phyloP scores from a whole-genome alignment of 2,329 filamentous ascomycete genomes.

The Alternaria alternata region DNA sequence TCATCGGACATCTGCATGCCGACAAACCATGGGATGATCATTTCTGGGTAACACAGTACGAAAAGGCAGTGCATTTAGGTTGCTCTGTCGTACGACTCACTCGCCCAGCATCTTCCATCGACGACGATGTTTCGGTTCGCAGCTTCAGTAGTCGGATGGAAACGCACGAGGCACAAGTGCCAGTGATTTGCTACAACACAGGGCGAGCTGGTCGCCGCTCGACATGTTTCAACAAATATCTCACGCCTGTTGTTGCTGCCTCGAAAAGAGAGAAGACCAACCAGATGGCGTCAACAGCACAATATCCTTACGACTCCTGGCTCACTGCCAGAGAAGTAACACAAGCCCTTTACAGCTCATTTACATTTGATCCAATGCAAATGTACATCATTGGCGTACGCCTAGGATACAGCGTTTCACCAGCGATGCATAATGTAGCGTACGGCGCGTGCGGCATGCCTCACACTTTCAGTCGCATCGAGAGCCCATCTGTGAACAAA shows the following conservation, averaged over 20 bases:
- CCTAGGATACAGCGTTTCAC: slow-evolving; percentile 75
- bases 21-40: slow-evolving; percentile 64
- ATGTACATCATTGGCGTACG: slow-evolving; percentile 79
- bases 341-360: slow-evolving; percentile 70
- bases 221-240: slow-evolving; percentile 69
- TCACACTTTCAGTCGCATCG: slow-evolving; percentile 71
- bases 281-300: neutral
- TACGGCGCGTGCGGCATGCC: slow-evolving; percentile 72
- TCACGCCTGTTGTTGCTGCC: slow-evolving; percentile 68
- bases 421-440: slow-evolving; percentile 79
- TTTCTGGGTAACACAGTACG: slow-evolving; percentile 65
- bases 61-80: slow-evolving; percentile 64
- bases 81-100: slow-evolving; percentile 71
- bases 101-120: slow-evolving; percentile 63
- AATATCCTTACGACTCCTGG: slow-evolving; percentile 53
- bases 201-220: slow-evolving; percentile 70
- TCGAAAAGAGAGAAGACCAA: slow-evolving; percentile 48
- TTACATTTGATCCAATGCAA: slow-evolving; percentile 72
- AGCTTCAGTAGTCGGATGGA: slow-evolving; percentile 62
- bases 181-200: slow-evolving; percentile 71
- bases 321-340: slow-evolving; percentile 71
- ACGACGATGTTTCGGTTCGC: slow-evolving; percentile 70
- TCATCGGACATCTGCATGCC: slow-evolving; percentile 66
- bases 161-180: slow-evolving; percentile 56
- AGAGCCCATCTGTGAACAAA: slow-evolving; percentile 68